Percentiles rank a stretch among this genome's conserved stretches.
Conservation (phyloP, 495 filamentous ascomycete species). For the Aspergillus indologenus region DNA sequence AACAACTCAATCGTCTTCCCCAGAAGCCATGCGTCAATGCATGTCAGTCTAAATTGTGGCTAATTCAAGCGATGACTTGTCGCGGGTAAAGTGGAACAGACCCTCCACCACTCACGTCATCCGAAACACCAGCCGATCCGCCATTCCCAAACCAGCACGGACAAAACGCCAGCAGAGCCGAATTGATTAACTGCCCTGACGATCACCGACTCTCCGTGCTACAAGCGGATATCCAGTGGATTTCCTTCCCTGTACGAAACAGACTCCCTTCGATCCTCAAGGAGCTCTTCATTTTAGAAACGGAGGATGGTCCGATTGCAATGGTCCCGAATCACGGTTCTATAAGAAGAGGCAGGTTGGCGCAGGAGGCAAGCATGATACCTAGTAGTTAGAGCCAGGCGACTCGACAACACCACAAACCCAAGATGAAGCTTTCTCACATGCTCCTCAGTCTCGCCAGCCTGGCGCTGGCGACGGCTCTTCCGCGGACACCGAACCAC, state of each 20-base stretch:
- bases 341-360: neutral
- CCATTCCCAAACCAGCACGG: slow-evolving; percentile 12
- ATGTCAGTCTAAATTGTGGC: neutral
- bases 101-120: slow-evolving; percentile 1
- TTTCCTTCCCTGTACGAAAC: neutral
- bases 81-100: neutral
- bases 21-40: neutral
- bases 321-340: neutral
- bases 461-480: slow-evolving; percentile 20
- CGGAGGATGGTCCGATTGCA: neutral
- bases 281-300: neutral
- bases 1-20: neutral
- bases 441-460: slow-evolving; percentile 60
- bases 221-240: neutral
- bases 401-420: neutral
- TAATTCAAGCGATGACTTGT: neutral
- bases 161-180: slow-evolving; percentile 6
- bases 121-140: neutral
- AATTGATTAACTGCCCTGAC: slow-evolving; percentile 7
- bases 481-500: slow-evolving; percentile 3
- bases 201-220: slow-evolving; percentile 4
- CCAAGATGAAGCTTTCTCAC: slow-evolving; percentile 14
- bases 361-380: neutral
- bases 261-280: neutral
- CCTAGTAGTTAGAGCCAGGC: neutral